These are phyloP conservation scores for Cutaneotrichosporon daszewskae DNA, from an alignment of 1,284 basidiomycete species.

Conservation along the genomic window DNA sequence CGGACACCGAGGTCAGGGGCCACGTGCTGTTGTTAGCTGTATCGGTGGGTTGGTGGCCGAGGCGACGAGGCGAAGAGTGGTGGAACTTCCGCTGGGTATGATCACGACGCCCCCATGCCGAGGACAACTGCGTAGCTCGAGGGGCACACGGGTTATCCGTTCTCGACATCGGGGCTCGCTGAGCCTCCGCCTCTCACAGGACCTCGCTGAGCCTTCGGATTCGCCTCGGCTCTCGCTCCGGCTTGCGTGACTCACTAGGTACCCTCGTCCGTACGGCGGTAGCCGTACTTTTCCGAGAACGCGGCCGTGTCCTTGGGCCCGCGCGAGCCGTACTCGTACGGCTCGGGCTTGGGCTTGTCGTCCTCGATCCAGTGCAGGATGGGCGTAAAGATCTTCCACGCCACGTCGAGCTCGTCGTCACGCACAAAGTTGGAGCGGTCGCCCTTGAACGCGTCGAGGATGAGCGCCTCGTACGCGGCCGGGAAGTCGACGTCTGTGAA, in stretches of 20 bases:
- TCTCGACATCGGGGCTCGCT: too few relatives aligned
- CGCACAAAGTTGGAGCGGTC: slow-evolving; percentile 69
- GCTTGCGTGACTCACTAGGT: slow-evolving; percentile 59
- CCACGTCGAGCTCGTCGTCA: slow-evolving; percentile 87
- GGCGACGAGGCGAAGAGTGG: too few relatives aligned
- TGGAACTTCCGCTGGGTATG: too few relatives aligned
- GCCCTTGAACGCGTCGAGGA: slow-evolving; percentile 75
- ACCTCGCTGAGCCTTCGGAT: background rate
- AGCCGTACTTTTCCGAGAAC: slow-evolving; percentile 73
- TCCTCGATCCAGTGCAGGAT: slow-evolving; percentile 80
- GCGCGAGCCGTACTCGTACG: slow-evolving; percentile 85
- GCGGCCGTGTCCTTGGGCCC: slow-evolving; percentile 77
- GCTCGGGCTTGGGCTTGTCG: slow-evolving; percentile 56
- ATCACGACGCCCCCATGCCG: too few relatives aligned
- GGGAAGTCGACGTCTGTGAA: slow-evolving; percentile 84
- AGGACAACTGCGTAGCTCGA: background rate
- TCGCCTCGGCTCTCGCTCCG: too few relatives aligned
- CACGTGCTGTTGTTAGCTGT: slow-evolving; percentile 21
- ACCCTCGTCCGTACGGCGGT: slow-evolving; percentile 60
- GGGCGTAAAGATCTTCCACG: slow-evolving; percentile 97
- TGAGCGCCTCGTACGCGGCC: slow-evolving; percentile 88
- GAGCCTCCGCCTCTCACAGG: background rate
- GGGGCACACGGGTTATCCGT: background rate
- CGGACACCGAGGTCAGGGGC: slow-evolving; percentile 34
- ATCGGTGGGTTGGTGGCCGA: too few relatives aligned